Evolutionary conservation across 2,329 filamentous ascomycete genomes (phyloP).

Genomic region (Cercospora sojina): DNA sequence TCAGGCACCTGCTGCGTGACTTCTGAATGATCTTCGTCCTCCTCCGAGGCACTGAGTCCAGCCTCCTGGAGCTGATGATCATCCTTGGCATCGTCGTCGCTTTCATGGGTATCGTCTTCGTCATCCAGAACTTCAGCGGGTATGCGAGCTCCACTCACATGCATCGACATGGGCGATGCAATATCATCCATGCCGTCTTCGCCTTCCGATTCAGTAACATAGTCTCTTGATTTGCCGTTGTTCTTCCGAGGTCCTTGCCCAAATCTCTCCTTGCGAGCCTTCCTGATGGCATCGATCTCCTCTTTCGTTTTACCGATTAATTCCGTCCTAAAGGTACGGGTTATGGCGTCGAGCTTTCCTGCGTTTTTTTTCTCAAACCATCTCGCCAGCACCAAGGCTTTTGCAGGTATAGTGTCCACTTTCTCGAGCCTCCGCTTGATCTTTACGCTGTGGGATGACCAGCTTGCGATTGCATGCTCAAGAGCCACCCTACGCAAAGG

Average conservation of each 20-base stretch:
- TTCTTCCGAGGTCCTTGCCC: not conserved
- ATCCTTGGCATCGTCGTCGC: not conserved
- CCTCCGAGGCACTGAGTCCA: not conserved
- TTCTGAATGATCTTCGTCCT: slow-evolving; percentile 4
- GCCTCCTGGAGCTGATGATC: not conserved
- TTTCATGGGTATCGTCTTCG: not conserved
- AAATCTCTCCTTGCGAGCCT: slow-evolving; percentile 15
- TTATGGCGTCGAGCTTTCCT: slow-evolving; percentile 16
- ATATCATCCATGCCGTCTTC: slow-evolving; percentile 5
- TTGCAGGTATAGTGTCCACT: slow-evolving; percentile 22
- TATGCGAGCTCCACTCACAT: not conserved
- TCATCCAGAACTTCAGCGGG: not conserved
- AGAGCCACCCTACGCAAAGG: slow-evolving; percentile 33
- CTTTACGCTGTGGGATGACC: slow-evolving; percentile 20
- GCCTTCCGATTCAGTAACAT: slow-evolving; percentile 17
- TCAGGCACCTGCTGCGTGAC: slow-evolving; percentile 8
- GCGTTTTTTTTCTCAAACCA: slow-evolving; percentile 22
- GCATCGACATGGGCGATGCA: not conserved
- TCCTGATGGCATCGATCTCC: slow-evolving; percentile 20
- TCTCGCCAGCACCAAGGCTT: slow-evolving; percentile 22
- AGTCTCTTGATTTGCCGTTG: slow-evolving; percentile 10
- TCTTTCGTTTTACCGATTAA: slow-evolving; percentile 24
- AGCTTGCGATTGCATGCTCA: slow-evolving; percentile 32
- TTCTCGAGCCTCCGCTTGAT: slow-evolving; percentile 23
- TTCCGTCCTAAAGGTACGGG: slow-evolving; percentile 21